Evolutionary conservation across 169 alveolate species (phyloP).

Genomic region (Plasmodium coatneyi): DNA sequence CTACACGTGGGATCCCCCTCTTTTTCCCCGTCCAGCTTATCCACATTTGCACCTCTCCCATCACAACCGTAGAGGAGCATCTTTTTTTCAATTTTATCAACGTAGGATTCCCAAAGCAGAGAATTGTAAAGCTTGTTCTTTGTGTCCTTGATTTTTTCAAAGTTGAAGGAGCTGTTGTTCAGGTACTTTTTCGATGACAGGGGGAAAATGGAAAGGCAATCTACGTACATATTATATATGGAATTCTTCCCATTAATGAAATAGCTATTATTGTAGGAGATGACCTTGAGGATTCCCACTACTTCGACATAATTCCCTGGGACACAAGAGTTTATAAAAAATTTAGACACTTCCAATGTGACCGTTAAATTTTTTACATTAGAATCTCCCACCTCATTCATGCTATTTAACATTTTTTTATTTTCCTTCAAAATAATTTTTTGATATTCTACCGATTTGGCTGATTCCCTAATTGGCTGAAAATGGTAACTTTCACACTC

Average conservation of each 20-base stretch:
- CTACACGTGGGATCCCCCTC: neutral
- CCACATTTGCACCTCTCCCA: neutral
- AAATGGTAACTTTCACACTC: conserved; percentile 39
- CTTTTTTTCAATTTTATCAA: conserved; percentile 22
- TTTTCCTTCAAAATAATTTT: conserved; percentile 60
- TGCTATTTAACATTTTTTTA: conserved; percentile 18
- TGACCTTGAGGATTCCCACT: conserved; percentile 63
- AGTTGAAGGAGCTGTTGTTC: conserved; percentile 42
- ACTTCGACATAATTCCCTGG: conserved; percentile 69
- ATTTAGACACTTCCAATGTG: conserved; percentile 49
- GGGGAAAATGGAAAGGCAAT: conserved; percentile 65
- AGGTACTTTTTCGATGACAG: conserved; percentile 51
- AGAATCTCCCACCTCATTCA: conserved; percentile 27
- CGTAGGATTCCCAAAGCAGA: conserved; percentile 54
- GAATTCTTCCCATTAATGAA: conserved; percentile 68
- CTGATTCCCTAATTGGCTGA: conserved; percentile 62
- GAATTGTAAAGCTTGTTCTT: conserved; percentile 40
- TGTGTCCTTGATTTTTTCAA: conserved; percentile 23
- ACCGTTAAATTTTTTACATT: conserved; percentile 41
- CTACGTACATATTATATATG: conserved; percentile 53
- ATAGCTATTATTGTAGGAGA: conserved; percentile 19
- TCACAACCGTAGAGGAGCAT: neutral
- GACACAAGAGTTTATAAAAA: conserved; percentile 45
- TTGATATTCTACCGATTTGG: conserved; percentile 70
- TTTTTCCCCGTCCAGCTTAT: neutral